Evolutionary conservation across 148 eudicot species (phyloP).

Genomic region (Rhododendron simsii): DNA sequence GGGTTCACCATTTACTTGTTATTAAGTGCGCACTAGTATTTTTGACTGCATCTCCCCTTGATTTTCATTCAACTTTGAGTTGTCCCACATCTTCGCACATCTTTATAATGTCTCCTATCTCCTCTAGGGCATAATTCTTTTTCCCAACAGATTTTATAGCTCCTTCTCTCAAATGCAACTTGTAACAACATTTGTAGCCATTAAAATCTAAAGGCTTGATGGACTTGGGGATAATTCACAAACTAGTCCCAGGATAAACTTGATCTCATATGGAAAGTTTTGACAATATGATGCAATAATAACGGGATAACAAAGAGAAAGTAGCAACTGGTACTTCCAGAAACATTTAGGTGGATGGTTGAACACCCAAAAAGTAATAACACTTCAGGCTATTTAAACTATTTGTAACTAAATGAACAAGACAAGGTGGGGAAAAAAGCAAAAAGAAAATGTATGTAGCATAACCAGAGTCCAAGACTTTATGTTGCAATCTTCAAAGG

Average conservation of each 20-base stretch:
- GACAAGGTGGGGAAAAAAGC: neutral
- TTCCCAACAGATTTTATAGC: neutral
- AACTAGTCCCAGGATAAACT: neutral
- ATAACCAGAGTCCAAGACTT: neutral
- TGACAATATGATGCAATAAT: neutral
- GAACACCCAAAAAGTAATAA: neutral
- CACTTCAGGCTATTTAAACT: neutral
- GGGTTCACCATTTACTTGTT: neutral
- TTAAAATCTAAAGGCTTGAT: neutral
- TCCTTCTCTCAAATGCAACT: neutral
- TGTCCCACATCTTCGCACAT: neutral
- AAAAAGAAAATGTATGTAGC: neutral
- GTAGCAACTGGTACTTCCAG: neutral
- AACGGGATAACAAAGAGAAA: neutral
- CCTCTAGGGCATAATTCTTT: neutral
- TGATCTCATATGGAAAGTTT: neutral
- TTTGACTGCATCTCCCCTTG: neutral
- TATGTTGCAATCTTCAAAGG: neutral
- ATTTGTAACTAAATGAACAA: neutral
- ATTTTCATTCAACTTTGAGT: neutral
- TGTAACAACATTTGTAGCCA: neutral
- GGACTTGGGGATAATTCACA: neutral
- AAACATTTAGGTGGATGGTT: neutral
- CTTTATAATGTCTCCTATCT: neutral
- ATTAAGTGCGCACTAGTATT: neutral